Conservation (phyloP, 495 filamentous ascomycete genomes). For the Apodospora peruviana region DNA sequence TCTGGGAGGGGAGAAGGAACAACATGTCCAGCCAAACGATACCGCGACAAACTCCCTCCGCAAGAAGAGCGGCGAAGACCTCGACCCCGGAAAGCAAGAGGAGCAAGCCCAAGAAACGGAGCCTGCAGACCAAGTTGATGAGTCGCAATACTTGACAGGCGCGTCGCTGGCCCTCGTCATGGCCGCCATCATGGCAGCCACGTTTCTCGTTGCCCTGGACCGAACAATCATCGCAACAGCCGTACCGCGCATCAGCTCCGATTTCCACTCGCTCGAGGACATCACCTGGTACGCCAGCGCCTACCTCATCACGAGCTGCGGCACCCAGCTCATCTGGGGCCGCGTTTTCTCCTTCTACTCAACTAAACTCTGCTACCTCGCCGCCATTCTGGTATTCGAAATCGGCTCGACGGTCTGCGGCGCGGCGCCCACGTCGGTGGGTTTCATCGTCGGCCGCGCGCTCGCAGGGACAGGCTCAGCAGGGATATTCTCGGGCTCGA, state of each 20-base stretch:
- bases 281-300: slow-evolving; percentile 43
- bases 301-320: slow-evolving; percentile 44
- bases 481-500: slow-evolving; percentile 39
- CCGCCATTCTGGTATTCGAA: slow-evolving; percentile 34
- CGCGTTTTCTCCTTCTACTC: slow-evolving; percentile 42
- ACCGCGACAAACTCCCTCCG: too few species aligned
- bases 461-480: slow-evolving; percentile 40
- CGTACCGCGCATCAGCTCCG: slow-evolving; percentile 32
- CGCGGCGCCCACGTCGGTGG: slow-evolving; percentile 35
- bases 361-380: slow-evolving; percentile 36
- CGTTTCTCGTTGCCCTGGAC: slow-evolving; percentile 20
- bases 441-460: slow-evolving; percentile 43
- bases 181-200: too few species aligned
- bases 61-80: too few species aligned
- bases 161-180: too few species aligned
- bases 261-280: slow-evolving; percentile 34
- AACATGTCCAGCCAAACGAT: too few species aligned
- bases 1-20: too few species aligned
- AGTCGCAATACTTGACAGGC: too few species aligned
- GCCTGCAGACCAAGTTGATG: too few species aligned
- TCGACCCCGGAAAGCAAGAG: too few species aligned
- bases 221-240: slow-evolving; percentile 50
- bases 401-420: slow-evolving; percentile 41
- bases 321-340: slow-evolving; percentile 42
- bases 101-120: too few species aligned